Evolutionary conservation across 192 early-diverging fungal species (phyloP).

Genomic region (Linderina pennispora): DNA sequence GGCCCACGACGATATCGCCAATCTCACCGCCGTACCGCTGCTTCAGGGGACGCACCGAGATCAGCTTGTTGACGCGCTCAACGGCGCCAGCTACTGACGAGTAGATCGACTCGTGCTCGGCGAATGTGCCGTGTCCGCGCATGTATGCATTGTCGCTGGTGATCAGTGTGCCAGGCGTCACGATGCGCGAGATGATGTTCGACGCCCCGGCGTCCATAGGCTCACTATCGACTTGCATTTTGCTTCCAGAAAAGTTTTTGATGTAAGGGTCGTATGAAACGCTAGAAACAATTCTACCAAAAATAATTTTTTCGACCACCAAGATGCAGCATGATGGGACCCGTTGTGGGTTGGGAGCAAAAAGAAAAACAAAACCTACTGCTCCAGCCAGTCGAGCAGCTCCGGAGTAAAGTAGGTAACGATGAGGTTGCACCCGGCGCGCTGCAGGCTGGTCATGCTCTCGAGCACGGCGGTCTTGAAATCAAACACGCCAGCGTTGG

Average conservation of each 20-base stretch:
- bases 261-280: background rate
- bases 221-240: slow-evolving; percentile 2
- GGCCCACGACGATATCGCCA: slow-evolving; percentile 94
- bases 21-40: slow-evolving; percentile 89
- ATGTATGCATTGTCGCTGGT: slow-evolving; percentile 39
- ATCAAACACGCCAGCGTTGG: slow-evolving; percentile 76
- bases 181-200: slow-evolving; percentile 35
- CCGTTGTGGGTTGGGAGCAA: no score
- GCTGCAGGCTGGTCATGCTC: slow-evolving; percentile 67
- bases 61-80: slow-evolving; percentile 92
- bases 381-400: slow-evolving; percentile 85
- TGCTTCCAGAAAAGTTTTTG: background rate
- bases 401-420: slow-evolving; percentile 95
- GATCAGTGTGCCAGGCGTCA: slow-evolving; percentile 38
- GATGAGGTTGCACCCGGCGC: slow-evolving; percentile 91
- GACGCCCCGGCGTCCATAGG: slow-evolving; percentile 1
- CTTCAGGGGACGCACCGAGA: slow-evolving; percentile 84
- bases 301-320: background rate
- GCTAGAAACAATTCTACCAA: background rate
- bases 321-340: no score
- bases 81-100: slow-evolving; percentile 88
- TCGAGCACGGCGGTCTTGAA: slow-evolving; percentile 83
- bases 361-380: background rate
- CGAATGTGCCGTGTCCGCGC: slow-evolving; percentile 84
- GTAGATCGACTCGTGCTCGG: slow-evolving; percentile 61